Evolutionary conservation across 1,284 basidiomycete genomes (phyloP).

Genomic region (Ceratobasidium sp.): DNA sequence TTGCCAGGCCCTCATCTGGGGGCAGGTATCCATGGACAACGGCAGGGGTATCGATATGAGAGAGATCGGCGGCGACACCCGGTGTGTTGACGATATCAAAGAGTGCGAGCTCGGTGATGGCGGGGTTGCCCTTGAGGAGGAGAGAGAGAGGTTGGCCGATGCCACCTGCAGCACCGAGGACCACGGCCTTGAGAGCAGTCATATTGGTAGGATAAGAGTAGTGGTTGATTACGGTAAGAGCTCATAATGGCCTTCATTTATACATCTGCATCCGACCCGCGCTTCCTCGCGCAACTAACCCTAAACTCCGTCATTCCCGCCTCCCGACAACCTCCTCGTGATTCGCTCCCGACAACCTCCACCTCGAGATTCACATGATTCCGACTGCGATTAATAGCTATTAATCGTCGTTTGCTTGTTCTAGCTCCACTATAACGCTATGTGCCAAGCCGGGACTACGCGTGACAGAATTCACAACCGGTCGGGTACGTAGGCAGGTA

Average conservation of each 20-base stretch:
- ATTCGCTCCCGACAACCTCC: constrained; percentile 8
- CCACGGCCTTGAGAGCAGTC: constrained; percentile 94
- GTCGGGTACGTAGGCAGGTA: no score
- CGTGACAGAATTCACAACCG: no score
- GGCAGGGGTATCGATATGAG: constrained; percentile 86
- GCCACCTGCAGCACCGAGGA: constrained; percentile 93
- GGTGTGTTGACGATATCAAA: constrained; percentile 98
- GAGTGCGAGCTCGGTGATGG: constrained; percentile 86
- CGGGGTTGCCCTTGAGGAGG: constrained; percentile 87
- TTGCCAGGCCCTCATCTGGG: constrained; percentile 84
- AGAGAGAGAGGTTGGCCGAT: constrained; percentile 95
- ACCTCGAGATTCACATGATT: constrained; percentile 1
- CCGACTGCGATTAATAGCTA: no score
- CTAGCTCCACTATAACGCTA: no score
- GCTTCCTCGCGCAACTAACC: constrained; percentile 2
- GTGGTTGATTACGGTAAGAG: constrained; percentile 1
- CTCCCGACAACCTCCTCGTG: constrained; percentile 28
- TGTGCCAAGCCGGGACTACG: no score
- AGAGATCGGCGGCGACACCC: constrained; percentile 95
- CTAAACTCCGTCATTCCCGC: constrained; percentile 10
- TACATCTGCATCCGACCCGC: constrained; percentile 41
- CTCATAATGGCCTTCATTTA: constrained; percentile 19
- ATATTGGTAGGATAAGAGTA: constrained; percentile 47
- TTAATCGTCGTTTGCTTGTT: no score
- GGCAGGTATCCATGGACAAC: constrained; percentile 83